Percentiles rank a stretch among this genome's conserved stretches.
Evolutionary conservation across 805 yeast genomes (phyloP).

Genomic region (Candida argentea): DNA sequence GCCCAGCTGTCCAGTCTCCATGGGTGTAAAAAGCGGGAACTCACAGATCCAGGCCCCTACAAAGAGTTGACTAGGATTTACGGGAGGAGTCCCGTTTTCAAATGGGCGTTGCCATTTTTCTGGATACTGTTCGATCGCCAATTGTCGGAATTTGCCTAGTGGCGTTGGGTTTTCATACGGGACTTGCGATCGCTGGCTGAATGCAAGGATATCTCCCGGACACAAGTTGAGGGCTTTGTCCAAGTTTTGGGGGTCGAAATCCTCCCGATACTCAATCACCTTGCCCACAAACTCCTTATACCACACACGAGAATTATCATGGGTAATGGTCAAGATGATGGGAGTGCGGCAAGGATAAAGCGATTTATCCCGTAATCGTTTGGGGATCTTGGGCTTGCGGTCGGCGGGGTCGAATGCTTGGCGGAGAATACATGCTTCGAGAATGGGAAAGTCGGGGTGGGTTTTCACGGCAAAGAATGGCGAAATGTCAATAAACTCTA

Average conservation of each 20-base stretch:
- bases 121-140: constrained; percentile 51
- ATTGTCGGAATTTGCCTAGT: constrained; percentile 73
- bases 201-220: constrained; percentile 68
- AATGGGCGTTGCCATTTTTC: constrained; percentile 36
- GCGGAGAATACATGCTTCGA: constrained; percentile 64
- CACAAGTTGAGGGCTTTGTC: constrained; percentile 27
- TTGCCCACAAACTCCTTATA: constrained; percentile 22
- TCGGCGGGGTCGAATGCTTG: constrained; percentile 27
- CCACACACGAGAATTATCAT: constrained; percentile 37
- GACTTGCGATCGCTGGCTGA: constrained; percentile 58
- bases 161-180: constrained; percentile 95
- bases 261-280: constrained; percentile 9
- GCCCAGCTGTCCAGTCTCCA: constrained; percentile 24
- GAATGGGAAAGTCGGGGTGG: constrained; percentile 44
- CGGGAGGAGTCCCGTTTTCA: constrained; percentile 4
- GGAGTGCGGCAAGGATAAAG: constrained; percentile 54
- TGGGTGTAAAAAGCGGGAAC: constrained; percentile 86
- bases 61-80: constrained; percentile 25
- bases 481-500: constrained; percentile 42
- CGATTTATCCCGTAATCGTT: constrained; percentile 24
- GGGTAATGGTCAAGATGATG: constrained; percentile 38
- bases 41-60: constrained; percentile 82
- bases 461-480: constrained; percentile 23
- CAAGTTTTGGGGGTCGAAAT: constrained; percentile 11
- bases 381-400: constrained; percentile 21